Evolutionary conservation across 805 yeast species (phyloP).

Genomic region (Tetrapisispora taiwanensis): DNA sequence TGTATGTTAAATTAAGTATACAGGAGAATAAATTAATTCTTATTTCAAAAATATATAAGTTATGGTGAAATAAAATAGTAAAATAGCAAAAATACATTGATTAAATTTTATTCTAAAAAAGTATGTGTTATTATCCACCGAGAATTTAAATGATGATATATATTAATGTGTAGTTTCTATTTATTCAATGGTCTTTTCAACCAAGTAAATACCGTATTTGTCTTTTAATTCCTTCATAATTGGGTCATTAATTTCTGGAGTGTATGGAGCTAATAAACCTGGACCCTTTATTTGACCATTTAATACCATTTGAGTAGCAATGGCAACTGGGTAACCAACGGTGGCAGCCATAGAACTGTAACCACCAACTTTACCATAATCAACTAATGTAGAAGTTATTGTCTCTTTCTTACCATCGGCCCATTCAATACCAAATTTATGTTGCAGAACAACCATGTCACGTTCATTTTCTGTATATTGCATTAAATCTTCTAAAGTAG

Average conservation of each 20-base stretch:
- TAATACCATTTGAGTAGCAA: slow-evolving; percentile 79
- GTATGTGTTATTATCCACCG: too few relatives aligned
- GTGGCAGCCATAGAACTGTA: slow-evolving; percentile 98
- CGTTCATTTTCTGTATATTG: slow-evolving; percentile 94
- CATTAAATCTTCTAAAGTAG: slow-evolving; percentile 90
- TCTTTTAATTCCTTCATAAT: slow-evolving; percentile 86
- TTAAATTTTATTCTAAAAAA: too few relatives aligned
- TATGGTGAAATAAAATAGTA: too few relatives aligned
- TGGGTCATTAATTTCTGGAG: slow-evolving; percentile 83
- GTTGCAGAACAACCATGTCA: slow-evolving; percentile 91
- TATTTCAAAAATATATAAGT: too few relatives aligned
- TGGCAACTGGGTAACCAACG: slow-evolving; percentile 98
- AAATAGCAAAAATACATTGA: too few relatives aligned
- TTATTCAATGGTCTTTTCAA: slow-evolving; percentile 62
- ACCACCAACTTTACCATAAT: slow-evolving; percentile 79
- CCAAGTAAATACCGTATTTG: slow-evolving; percentile 74
- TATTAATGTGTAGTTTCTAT: too few relatives aligned
- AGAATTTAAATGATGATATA: too few relatives aligned
- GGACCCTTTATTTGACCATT: slow-evolving; percentile 67
- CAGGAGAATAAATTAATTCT: too few relatives aligned
- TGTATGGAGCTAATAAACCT: slow-evolving; percentile 89
- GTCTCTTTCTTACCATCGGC: slow-evolving; percentile 84
- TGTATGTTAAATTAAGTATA: too few relatives aligned
- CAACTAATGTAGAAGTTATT: slow-evolving; percentile 92
- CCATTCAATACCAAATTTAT: slow-evolving; percentile 96